Evolutionary conservation across 2,329 filamentous ascomycete genomes (phyloP), one percentile per base, ranked within the genome.

Genomic region (Cylindrodendrum hubeiense): DNA sequence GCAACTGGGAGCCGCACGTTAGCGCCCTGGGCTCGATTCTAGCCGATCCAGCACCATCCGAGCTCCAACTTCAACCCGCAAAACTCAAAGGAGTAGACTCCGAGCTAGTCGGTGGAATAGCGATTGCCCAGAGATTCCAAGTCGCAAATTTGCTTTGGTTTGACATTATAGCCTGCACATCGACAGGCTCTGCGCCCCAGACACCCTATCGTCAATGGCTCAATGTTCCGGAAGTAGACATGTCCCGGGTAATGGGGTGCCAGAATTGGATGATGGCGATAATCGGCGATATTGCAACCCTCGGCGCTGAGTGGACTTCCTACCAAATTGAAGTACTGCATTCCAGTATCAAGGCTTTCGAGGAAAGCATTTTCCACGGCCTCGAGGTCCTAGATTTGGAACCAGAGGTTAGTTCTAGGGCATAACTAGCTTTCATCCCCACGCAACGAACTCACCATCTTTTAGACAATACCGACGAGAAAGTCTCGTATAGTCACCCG

Each of bases 161-260:
- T 1, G 71, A 74, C 1, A 43, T 74, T 3, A 30, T 72, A 0
- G 63, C 69, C 0, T 69, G 67, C 2, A 50, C 68, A 0, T 63
- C 72, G 1, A 72, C 62, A 0, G 65, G 63, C 1, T 51, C 43
- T 1, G 19, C 60, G 1, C 72, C 71, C 0, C 53, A 51, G 1
- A 17, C 69, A 13, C 39, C 63, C 0, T 70, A 68, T 22, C 55
- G 55, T 10, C 52, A 66, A 41, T 72, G 67, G 67, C 43, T 74
- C 0, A 30, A 26, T 0, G 19, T 24, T 5, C 59, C 51, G 0
- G 60, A 53, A 0, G 67, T 74, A 7, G 65, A 72, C 3, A 68
- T 74, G 57, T 60, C 62, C 1, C 41, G 63, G 0, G 55, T 74
- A 0, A 74, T 74, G 67, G 72, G 72, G 0, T 74, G 71, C 13